Evolutionary conservation across 2,329 filamentous ascomycete species (phyloP), one percentile per base, ranked within the genome.

Genomic region (Penicillium glabrum): DNA sequence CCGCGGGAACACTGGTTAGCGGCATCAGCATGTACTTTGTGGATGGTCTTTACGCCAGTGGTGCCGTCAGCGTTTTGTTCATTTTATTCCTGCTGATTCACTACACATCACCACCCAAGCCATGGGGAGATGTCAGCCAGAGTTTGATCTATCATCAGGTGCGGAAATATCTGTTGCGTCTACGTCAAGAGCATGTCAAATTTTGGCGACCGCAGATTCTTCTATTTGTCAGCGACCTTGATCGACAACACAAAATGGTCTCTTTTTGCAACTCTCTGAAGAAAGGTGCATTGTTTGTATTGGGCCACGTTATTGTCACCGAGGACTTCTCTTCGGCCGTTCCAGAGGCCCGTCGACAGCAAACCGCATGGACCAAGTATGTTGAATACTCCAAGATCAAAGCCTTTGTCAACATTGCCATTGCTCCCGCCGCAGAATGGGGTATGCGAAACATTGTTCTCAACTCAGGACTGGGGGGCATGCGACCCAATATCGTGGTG

Each of bases 221-320:
- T 47, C 80, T 96, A 0, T 84, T 96, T 52, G 86, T 95, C 61
- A 95, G 93, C 69, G 86, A 95, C 66, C 89, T 91, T 4, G 83
- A 91, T n/a, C 83, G 83, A 6, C 90, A 95, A 69, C 91, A 89
- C 52, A 88, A 90, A 43, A 82, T 96, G 41, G 93, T 96, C 2
- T 90, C 93, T 57, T 96, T 96, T 65, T 96, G 91, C 75, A 96
- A 96, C 71, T 92, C 90, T 0, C 78, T 96, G 71, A 96, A 96
- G 71, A 96, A 96, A 68, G 92, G 91, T 0, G 87, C 86, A 0
- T 74, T 96, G 1, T 96, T 95, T 70, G 89, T 96, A 10, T 80
- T 96, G 1, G 91, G 91, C 0, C 91, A 96, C 73, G 90, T 96
- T 44, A 92, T 96, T 57, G 90, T 96, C 3, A 91, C 90, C 0